A percentile compares a stretch with the other conserved stretches of the same genome.
These are phyloP conservation scores for Gorgonomyces haynaldii DNA, from an alignment of 192 early-diverging fungal genomes.

Conservation along the genomic window DNA sequence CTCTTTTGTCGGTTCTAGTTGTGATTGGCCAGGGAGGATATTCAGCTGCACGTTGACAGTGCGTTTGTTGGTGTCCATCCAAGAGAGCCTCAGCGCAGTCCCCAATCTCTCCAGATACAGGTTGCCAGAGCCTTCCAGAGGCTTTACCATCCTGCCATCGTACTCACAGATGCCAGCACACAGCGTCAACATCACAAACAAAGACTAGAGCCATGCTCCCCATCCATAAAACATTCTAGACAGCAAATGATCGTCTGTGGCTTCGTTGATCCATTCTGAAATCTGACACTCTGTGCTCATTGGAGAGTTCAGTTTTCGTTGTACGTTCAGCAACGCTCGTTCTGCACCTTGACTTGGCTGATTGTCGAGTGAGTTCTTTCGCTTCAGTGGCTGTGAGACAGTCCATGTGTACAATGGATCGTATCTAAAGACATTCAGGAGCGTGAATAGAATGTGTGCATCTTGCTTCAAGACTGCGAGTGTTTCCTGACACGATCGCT, in stretches of 20 bases:
- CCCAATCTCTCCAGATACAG: too few relatives aligned
- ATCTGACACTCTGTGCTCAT: conserved; percentile 59
- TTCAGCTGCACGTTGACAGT: too few relatives aligned
- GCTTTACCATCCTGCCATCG: too few relatives aligned
- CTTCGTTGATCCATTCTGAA: conserved; percentile 58
- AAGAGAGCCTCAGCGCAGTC: too few relatives aligned
- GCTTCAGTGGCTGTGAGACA: neutral
- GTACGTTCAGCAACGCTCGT: conserved; percentile 46
- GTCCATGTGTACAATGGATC: conserved; percentile 77
- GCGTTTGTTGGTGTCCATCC: too few relatives aligned
- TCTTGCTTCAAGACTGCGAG: conserved; percentile 69
- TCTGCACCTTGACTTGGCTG: too few relatives aligned
- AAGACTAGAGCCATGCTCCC: conserved; percentile 4
- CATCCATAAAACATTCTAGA: conserved; percentile 49
- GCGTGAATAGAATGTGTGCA: conserved; percentile 65
- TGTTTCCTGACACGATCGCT: conserved; percentile 63
- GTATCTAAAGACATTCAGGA: conserved; percentile 90
- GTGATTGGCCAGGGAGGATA: too few relatives aligned
- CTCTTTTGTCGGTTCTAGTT: too few relatives aligned
- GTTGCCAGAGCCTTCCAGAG: too few relatives aligned
- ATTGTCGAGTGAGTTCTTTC: conserved; percentile 10
- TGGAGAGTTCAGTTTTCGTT: conserved; percentile 39
- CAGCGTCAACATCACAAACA: too few relatives aligned
- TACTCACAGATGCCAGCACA: too few relatives aligned
- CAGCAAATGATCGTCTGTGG: conserved; percentile 41